Percentiles rank a stretch among this genome's conserved stretches.
Conservation (phyloP, 495 filamentous ascomycete genomes). For the Podospora pseudocomata region DNA sequence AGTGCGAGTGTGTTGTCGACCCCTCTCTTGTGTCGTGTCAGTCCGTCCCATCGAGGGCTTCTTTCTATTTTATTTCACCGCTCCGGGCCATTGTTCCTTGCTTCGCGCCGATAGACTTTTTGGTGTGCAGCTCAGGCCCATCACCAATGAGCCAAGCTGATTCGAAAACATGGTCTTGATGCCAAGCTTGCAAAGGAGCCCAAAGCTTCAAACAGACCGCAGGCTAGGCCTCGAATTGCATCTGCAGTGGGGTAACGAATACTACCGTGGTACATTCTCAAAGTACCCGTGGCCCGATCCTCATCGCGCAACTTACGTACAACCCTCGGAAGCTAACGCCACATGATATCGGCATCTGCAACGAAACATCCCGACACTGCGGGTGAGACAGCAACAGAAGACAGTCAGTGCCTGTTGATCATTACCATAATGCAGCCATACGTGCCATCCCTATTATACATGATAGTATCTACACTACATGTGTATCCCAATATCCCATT, state of each 20-base stretch:
- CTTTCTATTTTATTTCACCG: neutral
- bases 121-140: neutral
- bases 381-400: too few species aligned
- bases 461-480: too few species aligned
- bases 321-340: neutral
- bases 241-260: neutral
- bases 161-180: neutral
- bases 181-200: neutral
- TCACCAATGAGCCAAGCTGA: neutral
- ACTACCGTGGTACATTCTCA: neutral
- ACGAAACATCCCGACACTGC: neutral
- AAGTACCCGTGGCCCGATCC: neutral
- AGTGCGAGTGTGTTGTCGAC: neutral
- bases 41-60: neutral
- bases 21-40: neutral
- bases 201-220: neutral
- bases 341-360: neutral
- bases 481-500: too few species aligned
- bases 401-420: too few species aligned
- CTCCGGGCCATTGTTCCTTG: neutral
- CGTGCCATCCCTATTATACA: too few species aligned
- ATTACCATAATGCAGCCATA: too few species aligned
- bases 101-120: neutral
- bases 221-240: neutral
- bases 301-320: neutral